Conservation (phyloP, 225 moss, liverwort and hornwort genomes). For the Marchantia paleacea region DNA sequence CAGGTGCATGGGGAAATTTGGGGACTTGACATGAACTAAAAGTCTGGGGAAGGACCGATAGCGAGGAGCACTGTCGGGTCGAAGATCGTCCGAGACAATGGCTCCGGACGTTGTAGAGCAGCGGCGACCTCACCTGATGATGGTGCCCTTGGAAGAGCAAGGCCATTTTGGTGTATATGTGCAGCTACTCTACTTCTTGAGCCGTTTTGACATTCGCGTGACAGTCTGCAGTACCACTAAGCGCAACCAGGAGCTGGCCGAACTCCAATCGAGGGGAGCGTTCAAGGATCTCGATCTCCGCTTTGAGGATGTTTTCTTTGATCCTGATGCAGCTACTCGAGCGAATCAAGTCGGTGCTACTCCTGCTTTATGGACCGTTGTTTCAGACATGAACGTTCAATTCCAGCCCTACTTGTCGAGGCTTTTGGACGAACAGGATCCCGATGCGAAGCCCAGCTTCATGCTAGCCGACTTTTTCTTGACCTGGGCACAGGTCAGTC, state of each 20-base stretch:
- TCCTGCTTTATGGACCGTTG: background rate
- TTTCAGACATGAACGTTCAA: background rate
- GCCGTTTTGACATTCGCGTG: slow-evolving; percentile 21
- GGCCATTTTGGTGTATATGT: slow-evolving; percentile 32
- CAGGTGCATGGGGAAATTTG: too few species aligned
- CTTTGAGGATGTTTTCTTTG: slow-evolving; percentile 10
- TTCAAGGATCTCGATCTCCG: slow-evolving; percentile 30
- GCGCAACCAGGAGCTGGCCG: slow-evolving; percentile 10
- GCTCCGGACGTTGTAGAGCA: background rate
- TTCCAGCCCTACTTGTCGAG: slow-evolving; percentile 21
- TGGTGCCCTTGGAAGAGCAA: slow-evolving; percentile 33
- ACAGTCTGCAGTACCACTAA: slow-evolving; percentile 18
- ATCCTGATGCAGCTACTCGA: background rate
- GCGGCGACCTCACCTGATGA: slow-evolving; percentile 24
- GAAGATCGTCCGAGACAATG: background rate
- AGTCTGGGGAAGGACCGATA: too few species aligned
- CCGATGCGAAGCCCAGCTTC: slow-evolving; percentile 21
- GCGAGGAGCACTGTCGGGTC: too few species aligned
- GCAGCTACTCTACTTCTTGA: slow-evolving; percentile 27
- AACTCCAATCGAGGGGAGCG: slow-evolving; percentile 23
- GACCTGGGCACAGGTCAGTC: slow-evolving; percentile 24
- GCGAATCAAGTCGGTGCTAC: background rate
- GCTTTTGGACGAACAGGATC: background rate
- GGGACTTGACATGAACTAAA: too few species aligned
- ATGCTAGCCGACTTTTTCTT: slow-evolving; percentile 26